Evolutionary conservation across 2,329 filamentous ascomycete species (phyloP), one percentile per base, ranked within the genome.

Genomic region (Aspergillus alliaceus): DNA sequence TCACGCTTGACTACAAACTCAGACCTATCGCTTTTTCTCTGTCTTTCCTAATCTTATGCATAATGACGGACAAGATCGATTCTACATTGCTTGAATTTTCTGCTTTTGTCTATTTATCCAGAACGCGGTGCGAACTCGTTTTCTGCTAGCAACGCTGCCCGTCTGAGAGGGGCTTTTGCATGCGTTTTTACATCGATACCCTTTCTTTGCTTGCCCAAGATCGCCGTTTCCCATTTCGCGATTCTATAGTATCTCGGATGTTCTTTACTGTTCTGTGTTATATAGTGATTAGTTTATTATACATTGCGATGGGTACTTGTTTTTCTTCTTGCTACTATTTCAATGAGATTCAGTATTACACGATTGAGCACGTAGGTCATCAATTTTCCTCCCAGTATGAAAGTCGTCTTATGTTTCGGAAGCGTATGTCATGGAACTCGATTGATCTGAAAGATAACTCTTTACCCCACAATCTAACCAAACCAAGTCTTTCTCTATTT

Each of bases 151-250:
- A 44, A 31, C 34, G 20, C 12, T 42, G 27, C 22, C 44, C 32
- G 44, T 44, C 52, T 49, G 42, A 31, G 31, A 39, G 25, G 20
- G 39, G 37, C 50, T 51, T 52, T 50, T 53, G 20, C 64, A 22
- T 56, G 34, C 53, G 39, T 53, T 60, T 22, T 61, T 63, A 65
- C 62, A 67, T 71, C 69, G 70, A 72, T 72, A 72, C 69, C 70
- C 69, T 67, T 61, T 67, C 61, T 61, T 54, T 64, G 39, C 22
- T 14, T 44, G 20, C 39, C 6, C 22, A 44, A 44, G 39, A 44
- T 44, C 15, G 15, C 18, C 22, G 15, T 44, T 44, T 12, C 22
- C 39, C 39, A 25, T 27, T 7, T 9, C 25, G 39, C 39, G 20
- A 15, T 56, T 57, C 54, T 57, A 27, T 31, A 8, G 8, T 32